phyloP scores from a whole-genome alignment of 495 filamentous ascomycete genomes.

The Terfezia boudieri region DNA sequence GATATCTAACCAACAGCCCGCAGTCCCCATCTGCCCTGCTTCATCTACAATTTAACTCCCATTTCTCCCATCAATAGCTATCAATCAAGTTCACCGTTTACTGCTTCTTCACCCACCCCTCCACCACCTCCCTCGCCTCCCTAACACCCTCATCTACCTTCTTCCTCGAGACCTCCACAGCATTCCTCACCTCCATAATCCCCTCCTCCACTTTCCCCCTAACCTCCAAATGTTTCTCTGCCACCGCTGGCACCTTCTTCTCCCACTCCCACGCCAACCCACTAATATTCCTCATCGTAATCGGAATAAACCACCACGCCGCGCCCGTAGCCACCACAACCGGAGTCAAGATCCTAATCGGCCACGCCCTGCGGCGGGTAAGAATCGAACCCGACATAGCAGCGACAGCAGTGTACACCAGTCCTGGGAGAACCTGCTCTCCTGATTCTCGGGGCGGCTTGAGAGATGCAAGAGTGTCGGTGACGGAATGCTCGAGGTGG shows the following conservation, averaged over 20 bases:
- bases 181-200: conserved; percentile 35
- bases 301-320: conserved; percentile 49
- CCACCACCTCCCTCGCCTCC: conserved; percentile 14
- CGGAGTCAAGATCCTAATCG: conserved; percentile 51
- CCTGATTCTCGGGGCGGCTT: conserved; percentile 60
- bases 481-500: conserved; percentile 59
- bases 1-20: too few species aligned
- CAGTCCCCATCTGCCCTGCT: too few species aligned
- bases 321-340: conserved; percentile 48
- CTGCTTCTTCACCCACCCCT: not conserved
- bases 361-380: conserved; percentile 57
- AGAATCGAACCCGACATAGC: conserved; percentile 84
- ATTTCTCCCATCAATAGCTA: not conserved
- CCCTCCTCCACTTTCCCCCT: conserved; percentile 45
- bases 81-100: not conserved
- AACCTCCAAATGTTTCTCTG: conserved; percentile 48
- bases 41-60: too few species aligned
- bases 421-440: conserved; percentile 65
- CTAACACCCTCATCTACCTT: conserved; percentile 24
- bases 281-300: conserved; percentile 66
- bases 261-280: conserved; percentile 76
- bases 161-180: conserved; percentile 5
- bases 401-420: conserved; percentile 73
- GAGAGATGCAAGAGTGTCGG: conserved; percentile 62
- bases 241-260: conserved; percentile 56